These are phyloP conservation scores for Elsinoe ampelina DNA, from an alignment of 2,329 filamentous ascomycete species.

Conservation along the genomic window DNA sequence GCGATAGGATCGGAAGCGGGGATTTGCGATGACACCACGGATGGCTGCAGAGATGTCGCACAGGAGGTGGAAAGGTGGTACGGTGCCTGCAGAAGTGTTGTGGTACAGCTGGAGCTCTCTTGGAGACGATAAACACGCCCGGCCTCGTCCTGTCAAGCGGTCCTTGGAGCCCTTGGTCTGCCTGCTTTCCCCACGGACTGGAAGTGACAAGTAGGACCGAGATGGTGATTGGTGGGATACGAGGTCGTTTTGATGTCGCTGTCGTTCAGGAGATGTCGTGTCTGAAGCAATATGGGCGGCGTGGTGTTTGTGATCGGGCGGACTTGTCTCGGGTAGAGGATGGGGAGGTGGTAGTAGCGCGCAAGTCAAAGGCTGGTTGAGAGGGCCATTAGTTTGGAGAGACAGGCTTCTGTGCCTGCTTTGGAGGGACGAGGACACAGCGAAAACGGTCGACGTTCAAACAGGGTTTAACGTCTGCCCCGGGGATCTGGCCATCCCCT, in stretches of 20 bases:
- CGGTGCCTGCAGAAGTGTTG: background rate
- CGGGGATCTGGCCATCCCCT: no score
- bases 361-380: conserved; percentile 1
- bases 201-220: background rate
- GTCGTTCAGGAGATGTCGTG: conserved; percentile 1
- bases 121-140: conserved; percentile 1
- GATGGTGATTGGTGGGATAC: background rate
- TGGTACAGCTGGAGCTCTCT: background rate
- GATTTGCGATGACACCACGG: background rate
- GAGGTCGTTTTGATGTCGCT: background rate
- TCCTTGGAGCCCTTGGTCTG: background rate
- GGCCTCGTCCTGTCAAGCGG: background rate
- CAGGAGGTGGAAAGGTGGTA: background rate
- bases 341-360: conserved; percentile 6
- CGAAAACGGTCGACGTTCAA: conserved; percentile 3
- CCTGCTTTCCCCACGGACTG: conserved; percentile 3
- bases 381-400: background rate
- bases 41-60: conserved; percentile 7
- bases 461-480: no score
- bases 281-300: background rate
- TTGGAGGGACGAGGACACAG: background rate
- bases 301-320: conserved; percentile 2
- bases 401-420: background rate
- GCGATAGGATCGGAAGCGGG: background rate
- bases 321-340: conserved; percentile 10